Base-by-base conservation (phyloP, 2,329 filamentous ascomycete genomes). In the Pochonia chlamydosporia region DNA sequence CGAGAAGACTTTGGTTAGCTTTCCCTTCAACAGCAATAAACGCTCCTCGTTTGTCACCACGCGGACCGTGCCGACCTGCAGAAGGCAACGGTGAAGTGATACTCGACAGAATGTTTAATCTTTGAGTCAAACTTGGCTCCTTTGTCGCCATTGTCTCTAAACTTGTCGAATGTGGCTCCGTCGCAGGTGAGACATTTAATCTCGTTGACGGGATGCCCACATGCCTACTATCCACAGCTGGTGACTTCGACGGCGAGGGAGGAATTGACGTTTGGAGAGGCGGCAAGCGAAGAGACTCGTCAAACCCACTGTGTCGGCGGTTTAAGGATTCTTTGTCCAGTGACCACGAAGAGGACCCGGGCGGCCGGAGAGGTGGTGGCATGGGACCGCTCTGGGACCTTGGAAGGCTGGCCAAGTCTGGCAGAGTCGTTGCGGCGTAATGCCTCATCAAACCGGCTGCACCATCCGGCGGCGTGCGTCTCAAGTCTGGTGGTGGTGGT, bases 21-120 rank as follows among this genome's bases (percentile, higher is more conserved):
- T 23, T 39, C 1, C 91, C 91, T 64, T 97, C 92, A 24, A 97
- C 71, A 1, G 88, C 85, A 52, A 97, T 84, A 31, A 96, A 78
- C 0, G 87, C 80, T 0, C 92, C 91, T n/a, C 90, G 79, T 6
- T 72, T 70, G 55, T 72, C 66, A 49, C 66, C 61, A 2, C 52
- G 52, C 3, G 58, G 53, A 4, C 56, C 57, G 6, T 58, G 61
- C 3, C 65, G 62, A 5, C 62, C 58, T 1, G 68, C 59, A 14
- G 68, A 56, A 5, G 69, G 66, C 13, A 88, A 71, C 0, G 87
- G 82, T 21, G 85, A 87, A 40, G 85, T 85, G 54, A 96, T 89
- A 51, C 82, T 83, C 14, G 81, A 75, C 28, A 97, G 73, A 2
- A 92, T 76, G 42, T 82, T 81, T 56, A 96, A 79, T 65, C 95